Evolutionary conservation across 192 early-diverging fungal genomes (phyloP).

Genomic region (Fimicolochytrium jonesii): DNA sequence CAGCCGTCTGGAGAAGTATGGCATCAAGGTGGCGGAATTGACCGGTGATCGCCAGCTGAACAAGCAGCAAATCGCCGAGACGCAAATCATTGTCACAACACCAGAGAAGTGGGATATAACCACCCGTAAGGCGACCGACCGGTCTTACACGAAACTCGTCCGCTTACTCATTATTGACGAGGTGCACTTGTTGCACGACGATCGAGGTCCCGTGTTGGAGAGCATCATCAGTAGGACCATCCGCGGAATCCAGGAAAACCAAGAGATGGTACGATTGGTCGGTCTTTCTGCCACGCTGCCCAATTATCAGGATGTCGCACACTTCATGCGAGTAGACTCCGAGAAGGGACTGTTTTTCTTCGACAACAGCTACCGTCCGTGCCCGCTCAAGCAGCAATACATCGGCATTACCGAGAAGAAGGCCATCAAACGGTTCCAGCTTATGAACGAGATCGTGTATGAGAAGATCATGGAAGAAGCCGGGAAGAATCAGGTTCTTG

Average conservation of each 20-base stretch:
- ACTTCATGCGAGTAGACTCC: constrained; percentile 84
- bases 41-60: constrained; percentile 96
- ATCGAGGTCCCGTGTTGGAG: constrained; percentile 95
- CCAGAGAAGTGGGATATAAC: constrained; percentile 99
- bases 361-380: constrained; percentile 87
- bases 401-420: constrained; percentile 98
- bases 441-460: constrained; percentile 96
- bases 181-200: constrained; percentile 95
- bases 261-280: constrained; percentile 83
- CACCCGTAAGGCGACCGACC: constrained; percentile 91
- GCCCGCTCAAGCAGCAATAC: constrained; percentile 93
- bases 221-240: constrained; percentile 84
- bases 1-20: constrained; percentile 66
- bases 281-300: constrained; percentile 93
- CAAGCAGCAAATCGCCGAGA: constrained; percentile 94
- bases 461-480: constrained; percentile 90
- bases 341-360: constrained; percentile 86
- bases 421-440: constrained; percentile 83
- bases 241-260: constrained; percentile 82
- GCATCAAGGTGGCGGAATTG: constrained; percentile 90
- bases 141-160: constrained; percentile 85
- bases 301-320: constrained; percentile 93
- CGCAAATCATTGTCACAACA: constrained; percentile 96
- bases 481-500: constrained; percentile 76
- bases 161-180: constrained; percentile 94